These are phyloP conservation scores for Podila epigama DNA, from an alignment of 192 early-diverging fungal genomes.

Conservation along the genomic window DNA sequence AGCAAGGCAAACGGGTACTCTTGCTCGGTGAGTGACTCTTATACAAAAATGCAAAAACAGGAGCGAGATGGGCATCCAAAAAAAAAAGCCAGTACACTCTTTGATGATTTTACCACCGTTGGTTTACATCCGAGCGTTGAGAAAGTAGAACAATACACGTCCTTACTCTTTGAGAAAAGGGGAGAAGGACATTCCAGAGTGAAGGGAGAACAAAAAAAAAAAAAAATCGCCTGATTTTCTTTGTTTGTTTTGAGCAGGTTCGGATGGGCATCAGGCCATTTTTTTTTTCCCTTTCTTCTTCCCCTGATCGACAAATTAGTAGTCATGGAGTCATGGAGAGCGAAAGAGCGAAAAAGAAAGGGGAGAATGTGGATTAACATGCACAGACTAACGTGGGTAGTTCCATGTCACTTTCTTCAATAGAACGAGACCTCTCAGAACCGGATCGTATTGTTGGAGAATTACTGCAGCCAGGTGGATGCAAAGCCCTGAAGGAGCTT, in stretches of 20 bases:
- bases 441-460: conserved; percentile 99
- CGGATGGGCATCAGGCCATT: background rate
- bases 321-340: background rate
- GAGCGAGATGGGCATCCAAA: too few relatives aligned
- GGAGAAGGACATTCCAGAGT: too few relatives aligned
- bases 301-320: background rate
- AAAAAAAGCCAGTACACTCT: too few relatives aligned
- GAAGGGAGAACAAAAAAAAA: background rate
- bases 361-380: background rate
- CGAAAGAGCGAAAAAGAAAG: background rate
- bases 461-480: conserved; percentile 94
- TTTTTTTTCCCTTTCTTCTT: background rate
- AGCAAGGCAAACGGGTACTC: conserved; percentile 75
- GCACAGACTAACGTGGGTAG: background rate
- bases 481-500: conserved; percentile 78
- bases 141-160: too few relatives aligned
- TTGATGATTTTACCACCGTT: too few relatives aligned
- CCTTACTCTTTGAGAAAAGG: too few relatives aligned
- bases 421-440: conserved; percentile 89
- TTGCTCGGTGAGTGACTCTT: conserved; percentile 51
- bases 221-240: conserved; percentile 31
- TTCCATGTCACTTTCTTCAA: background rate
- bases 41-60: background rate
- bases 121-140: too few relatives aligned
- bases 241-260: background rate